These are phyloP conservation scores for Volvariella volvacea DNA, from an alignment of 1,284 basidiomycete species.

Conservation along the genomic window DNA sequence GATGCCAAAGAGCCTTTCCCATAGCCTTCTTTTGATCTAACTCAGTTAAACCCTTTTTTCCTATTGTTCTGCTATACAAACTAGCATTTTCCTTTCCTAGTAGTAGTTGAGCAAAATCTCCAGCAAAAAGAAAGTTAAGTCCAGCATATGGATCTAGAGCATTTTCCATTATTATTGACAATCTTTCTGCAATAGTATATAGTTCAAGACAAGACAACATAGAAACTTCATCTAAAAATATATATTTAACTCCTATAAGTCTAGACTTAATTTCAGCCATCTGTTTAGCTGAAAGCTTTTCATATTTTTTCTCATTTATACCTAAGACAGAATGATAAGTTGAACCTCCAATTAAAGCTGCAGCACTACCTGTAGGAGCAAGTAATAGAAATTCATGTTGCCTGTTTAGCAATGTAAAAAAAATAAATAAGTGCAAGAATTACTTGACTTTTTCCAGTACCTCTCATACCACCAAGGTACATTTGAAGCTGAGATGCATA, in stretches of 20 bases:
- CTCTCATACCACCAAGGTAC: slow-evolving; percentile 30
- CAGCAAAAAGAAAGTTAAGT: slow-evolving; percentile 12
- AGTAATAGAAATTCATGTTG: slow-evolving; percentile 18
- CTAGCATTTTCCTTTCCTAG: slow-evolving; percentile 6
- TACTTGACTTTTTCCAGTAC: slow-evolving; percentile 31
- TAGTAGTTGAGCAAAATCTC: slow-evolving; percentile 19
- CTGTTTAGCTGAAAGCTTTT: neutral
- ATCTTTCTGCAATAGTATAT: slow-evolving; percentile 12
- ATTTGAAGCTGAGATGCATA: slow-evolving; percentile 21
- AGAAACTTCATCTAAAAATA: slow-evolving; percentile 32
- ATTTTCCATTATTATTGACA: slow-evolving; percentile 7
- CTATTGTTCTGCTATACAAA: slow-evolving; percentile 15
- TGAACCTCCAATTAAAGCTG: slow-evolving; percentile 25
- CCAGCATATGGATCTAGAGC: slow-evolving; percentile 16
- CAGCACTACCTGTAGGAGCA: slow-evolving; percentile 31
- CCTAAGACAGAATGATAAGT: slow-evolving; percentile 31
- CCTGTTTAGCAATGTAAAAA: slow-evolving; percentile 21
- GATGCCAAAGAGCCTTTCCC: slow-evolving; percentile 28
- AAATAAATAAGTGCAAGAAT: slow-evolving; percentile 14
- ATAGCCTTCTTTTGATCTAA: slow-evolving; percentile 11
- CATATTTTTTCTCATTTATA: slow-evolving; percentile 11
- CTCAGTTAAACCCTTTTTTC: neutral
- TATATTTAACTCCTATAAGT: slow-evolving; percentile 21
- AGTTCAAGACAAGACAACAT: slow-evolving; percentile 25
- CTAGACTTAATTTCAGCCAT: slow-evolving; percentile 2